Percentiles rank a stretch among this genome's conserved stretches.
Conservation (phyloP, 257 asterid genomes). For the Petunia secreta region DNA sequence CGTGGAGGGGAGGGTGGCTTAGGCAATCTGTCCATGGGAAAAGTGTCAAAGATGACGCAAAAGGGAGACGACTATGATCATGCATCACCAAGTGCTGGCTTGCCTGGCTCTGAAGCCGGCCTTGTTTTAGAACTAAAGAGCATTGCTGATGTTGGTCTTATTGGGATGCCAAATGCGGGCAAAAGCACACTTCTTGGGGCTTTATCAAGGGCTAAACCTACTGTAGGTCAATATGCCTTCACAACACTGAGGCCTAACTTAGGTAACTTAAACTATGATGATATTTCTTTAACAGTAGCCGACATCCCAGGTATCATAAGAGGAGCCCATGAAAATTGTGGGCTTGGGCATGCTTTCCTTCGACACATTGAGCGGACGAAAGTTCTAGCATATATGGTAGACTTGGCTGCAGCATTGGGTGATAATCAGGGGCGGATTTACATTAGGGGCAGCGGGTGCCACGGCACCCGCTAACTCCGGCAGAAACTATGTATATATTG, state of each 20-base stretch:
- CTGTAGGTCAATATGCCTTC: constrained; percentile 89
- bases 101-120: constrained; percentile 69
- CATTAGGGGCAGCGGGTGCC: no score
- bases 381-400: constrained; percentile 84
- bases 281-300: constrained; percentile 79
- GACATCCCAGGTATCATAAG: constrained; percentile 89
- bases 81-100: constrained; percentile 42
- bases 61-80: constrained; percentile 34
- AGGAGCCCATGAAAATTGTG: constrained; percentile 91
- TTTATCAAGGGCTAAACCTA: constrained; percentile 80
- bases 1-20: constrained; percentile 89
- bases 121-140: constrained; percentile 85
- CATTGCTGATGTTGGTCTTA: constrained; percentile 93
- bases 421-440: constrained; percentile 29
- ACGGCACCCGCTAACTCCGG: no score
- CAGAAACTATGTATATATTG: no score
- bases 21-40: constrained; percentile 59
- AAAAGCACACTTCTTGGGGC: constrained; percentile 97
- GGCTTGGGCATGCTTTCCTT: constrained; percentile 91
- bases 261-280: constrained; percentile 70
- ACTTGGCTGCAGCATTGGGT: constrained; percentile 62
- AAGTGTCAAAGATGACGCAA: constrained; percentile 28
- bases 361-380: constrained; percentile 90
- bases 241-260: constrained; percentile 91
- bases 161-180: constrained; percentile 96